Base-by-base conservation (phyloP, 1,284 basidiomycete genomes). In the Golubevia sp. region DNA sequence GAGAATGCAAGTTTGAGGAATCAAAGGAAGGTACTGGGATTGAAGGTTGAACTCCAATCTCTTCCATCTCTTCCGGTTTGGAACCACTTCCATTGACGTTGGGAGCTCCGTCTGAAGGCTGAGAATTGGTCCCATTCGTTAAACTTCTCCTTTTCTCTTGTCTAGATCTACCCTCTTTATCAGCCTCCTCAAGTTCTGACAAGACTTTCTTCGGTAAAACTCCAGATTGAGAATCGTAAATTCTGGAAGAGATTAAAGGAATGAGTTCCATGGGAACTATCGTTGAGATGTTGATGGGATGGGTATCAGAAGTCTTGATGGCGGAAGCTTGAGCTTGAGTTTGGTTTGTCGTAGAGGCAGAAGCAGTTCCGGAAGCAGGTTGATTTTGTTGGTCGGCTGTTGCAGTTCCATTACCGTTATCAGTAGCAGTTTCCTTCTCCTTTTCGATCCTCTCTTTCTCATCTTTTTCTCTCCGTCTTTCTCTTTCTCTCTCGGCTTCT, bases 291-390 rank as follows among this genome's bases (percentile, higher is more conserved):
- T 65, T 68, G 61, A 82, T 80, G 0, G 79, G 79, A n/a, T 82
- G 79, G 18, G 76, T 72, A 61, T 75, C 74, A 52, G 70, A 73
- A 6, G 79, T 82, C 62, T 82, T 82, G 60, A 75, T 56, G 23
- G 60, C 26, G 34, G n/a, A 53, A 52, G 53, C 15, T 27, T 53
- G 57, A n/a, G n/a, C n/a, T n/a, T n/a, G n/a, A n/a, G n/a, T n/a
- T 23, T 34, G 50, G 59, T 58, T 26, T 18, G 55, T 7, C 51
- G 62, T 13, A 52, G 50, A 4, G 5, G 3, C 11, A 4, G 50
- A 23, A 11, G 3, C 21, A 4, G 3, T 3, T 3, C 50, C 50
- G 24, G 24, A 55, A 57, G 20, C 30, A n/a, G 8, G 8, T 26
- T 27, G 34, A 53, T 56, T 24, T 27, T 44, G 44, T 50, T 6